Evolutionary conservation across 306 rosid species (phyloP).

Genomic region (Sicyos edulis): DNA sequence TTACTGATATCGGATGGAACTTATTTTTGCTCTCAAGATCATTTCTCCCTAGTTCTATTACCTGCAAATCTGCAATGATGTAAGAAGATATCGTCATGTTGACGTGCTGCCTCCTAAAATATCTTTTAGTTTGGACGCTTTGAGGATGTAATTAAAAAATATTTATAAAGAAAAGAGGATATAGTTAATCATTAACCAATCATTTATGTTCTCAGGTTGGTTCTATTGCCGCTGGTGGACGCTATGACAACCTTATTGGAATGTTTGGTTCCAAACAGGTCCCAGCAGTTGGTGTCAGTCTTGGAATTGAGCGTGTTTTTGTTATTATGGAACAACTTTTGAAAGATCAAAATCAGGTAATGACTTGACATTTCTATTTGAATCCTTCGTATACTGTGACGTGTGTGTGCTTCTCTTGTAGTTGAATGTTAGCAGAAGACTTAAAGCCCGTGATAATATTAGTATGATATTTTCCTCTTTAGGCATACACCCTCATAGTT

Average conservation of each 20-base stretch:
- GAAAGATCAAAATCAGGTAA: conserved; percentile 71
- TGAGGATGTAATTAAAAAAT: background rate
- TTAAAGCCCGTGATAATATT: too few relatives aligned
- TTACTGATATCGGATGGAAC: background rate
- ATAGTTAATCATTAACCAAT: background rate
- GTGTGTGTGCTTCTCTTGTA: background rate
- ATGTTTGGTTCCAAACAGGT: conserved; percentile 86
- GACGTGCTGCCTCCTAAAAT: background rate
- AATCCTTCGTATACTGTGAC: background rate
- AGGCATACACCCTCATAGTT: too few relatives aligned
- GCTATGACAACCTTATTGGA: conserved; percentile 84
- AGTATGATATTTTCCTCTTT: too few relatives aligned
- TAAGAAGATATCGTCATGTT: background rate
- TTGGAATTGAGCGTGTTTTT: conserved; percentile 94
- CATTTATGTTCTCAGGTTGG: conserved; percentile 54
- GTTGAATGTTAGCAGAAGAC: background rate
- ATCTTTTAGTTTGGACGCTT: background rate
- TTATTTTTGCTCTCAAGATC: background rate
- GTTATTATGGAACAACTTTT: conserved; percentile 74
- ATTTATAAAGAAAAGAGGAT: background rate
- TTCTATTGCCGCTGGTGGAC: conserved; percentile 91
- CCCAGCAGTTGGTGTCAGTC: conserved; percentile 93
- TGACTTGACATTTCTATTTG: background rate
- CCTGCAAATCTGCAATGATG: background rate
- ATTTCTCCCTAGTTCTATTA: background rate